Evolutionary conservation across 2,329 filamentous ascomycete species (phyloP).

Genomic region (Penicillium expansum): DNA sequence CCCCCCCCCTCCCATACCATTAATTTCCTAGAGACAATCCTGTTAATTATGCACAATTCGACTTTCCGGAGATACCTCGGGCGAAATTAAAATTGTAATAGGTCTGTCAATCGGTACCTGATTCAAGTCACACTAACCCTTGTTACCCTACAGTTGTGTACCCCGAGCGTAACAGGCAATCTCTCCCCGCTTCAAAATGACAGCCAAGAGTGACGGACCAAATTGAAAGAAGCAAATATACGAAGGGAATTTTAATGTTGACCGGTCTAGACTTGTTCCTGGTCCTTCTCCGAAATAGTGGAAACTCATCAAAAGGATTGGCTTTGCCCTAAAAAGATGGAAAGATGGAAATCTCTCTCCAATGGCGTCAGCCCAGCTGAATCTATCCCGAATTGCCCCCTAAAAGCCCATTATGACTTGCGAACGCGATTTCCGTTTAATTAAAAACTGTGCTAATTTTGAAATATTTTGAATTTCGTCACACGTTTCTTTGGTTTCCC

Average conservation of each 20-base stretch:
- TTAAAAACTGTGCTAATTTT: background rate
- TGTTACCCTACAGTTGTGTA: constrained; percentile 11
- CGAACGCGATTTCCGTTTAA: background rate
- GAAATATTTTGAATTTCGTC: background rate
- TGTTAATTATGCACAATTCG: background rate
- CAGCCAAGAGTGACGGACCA: constrained; percentile 4
- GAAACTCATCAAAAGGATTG: constrained; percentile 1
- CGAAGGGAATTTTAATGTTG: constrained; percentile 19
- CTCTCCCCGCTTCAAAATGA: constrained; percentile 3
- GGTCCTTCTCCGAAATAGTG: constrained; percentile 17
- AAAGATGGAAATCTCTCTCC: no score
- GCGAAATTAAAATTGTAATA: constrained; percentile 3
- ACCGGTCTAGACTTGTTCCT: constrained; percentile 25
- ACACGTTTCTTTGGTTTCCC: constrained; percentile 4
- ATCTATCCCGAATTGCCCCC: background rate
- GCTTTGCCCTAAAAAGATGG: background rate
- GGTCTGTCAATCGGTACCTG: constrained; percentile 24
- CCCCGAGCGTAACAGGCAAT: constrained; percentile 6
- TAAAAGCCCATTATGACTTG: background rate
- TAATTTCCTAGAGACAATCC: background rate
- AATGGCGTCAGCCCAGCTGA: constrained; percentile 16
- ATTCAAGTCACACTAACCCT: constrained; percentile 9
- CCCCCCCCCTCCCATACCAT: background rate
- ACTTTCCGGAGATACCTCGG: constrained; percentile 5
- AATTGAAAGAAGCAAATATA: constrained; percentile 20